A percentile compares a stretch with the other conserved stretches of the same genome.
These are phyloP conservation scores for Aspergillus alliaceus DNA, from an alignment of 2,329 filamentous ascomycete genomes.

Conservation along the genomic window DNA sequence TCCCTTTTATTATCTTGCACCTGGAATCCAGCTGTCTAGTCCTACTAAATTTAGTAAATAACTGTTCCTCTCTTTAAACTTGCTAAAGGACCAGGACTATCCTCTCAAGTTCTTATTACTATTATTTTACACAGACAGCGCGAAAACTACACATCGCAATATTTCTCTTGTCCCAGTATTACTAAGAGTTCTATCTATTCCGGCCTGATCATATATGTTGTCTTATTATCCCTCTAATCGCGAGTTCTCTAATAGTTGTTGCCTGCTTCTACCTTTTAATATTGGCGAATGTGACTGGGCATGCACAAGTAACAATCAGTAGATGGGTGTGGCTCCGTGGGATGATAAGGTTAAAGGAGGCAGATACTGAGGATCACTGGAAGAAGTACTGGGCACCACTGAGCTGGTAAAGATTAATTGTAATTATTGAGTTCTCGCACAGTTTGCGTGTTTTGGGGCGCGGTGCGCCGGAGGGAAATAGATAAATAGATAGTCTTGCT, in stretches of 20 bases:
- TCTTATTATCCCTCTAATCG: neutral
- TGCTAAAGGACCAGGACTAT: too few relatives aligned
- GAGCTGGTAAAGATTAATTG: neutral
- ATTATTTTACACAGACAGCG: neutral
- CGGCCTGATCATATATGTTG: neutral
- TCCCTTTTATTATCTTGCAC: conserved; percentile 4
- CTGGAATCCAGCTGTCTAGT: conserved; percentile 5
- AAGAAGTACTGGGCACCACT: conserved; percentile 5
- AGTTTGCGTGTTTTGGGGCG: neutral
- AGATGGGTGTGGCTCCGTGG: neutral
- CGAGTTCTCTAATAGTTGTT: neutral
- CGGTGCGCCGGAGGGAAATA: neutral
- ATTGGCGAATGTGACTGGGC: neutral
- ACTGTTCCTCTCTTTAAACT: too few relatives aligned
- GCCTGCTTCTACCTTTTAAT: neutral
- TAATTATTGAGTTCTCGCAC: neutral
- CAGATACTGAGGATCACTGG: conserved; percentile 4
- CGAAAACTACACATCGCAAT: neutral
- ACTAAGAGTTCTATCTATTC: neutral
- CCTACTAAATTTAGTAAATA: neutral
- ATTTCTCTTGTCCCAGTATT: neutral
- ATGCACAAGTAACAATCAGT: neutral
- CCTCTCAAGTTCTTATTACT: neutral
- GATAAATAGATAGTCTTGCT: neutral
- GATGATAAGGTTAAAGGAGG: conserved; percentile 2